These are phyloP conservation scores for Cyclostephanos invisitatus DNA, from an alignment of 108 stramenopile species.

Conservation along the genomic window DNA sequence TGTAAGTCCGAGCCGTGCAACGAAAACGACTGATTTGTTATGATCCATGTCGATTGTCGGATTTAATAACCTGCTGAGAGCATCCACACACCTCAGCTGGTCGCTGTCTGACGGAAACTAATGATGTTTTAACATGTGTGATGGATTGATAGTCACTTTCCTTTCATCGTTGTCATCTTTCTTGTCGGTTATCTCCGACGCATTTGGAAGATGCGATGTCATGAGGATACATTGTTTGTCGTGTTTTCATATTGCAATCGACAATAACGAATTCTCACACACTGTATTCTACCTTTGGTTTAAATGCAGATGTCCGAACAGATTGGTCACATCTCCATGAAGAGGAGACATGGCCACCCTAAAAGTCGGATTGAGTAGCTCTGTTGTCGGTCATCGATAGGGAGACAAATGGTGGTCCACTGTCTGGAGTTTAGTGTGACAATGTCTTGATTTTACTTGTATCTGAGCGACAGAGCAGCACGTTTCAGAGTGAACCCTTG, in stretches of 20 bases:
- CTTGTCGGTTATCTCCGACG: background rate
- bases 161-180: constrained; percentile 6
- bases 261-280: background rate
- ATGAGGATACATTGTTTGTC: background rate
- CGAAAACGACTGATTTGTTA: background rate
- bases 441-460: background rate
- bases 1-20: background rate
- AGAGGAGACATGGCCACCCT: background rate
- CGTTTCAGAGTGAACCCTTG: too few species aligned
- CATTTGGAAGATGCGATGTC: background rate
- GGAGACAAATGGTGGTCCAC: too few species aligned
- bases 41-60: background rate
- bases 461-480: background rate
- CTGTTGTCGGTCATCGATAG: background rate
- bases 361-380: background rate
- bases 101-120: constrained; percentile 13
- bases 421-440: background rate
- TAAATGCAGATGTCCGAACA: background rate
- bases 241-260: background rate
- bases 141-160: constrained; percentile 2
- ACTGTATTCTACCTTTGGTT: background rate
- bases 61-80: constrained; percentile 17
- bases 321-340: background rate
- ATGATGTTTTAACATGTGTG: background rate
- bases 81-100: background rate